phyloP scores from a whole-genome alignment of 495 filamentous ascomycete genomes.

The Extremus antarcticus region DNA sequence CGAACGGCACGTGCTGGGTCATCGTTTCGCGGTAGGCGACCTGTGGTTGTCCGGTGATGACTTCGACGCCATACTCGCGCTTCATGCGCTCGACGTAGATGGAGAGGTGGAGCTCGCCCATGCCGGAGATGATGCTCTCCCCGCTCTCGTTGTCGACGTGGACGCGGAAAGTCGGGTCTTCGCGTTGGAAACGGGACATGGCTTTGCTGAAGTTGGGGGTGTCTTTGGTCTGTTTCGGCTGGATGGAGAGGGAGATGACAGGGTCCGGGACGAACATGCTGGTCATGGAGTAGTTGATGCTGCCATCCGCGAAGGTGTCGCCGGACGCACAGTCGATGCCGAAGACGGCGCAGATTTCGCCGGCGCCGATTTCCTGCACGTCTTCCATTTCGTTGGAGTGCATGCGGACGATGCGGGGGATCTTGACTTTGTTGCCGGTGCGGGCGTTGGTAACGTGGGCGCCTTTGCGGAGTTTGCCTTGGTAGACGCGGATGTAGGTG shows the following conservation, averaged over 20 bases:
- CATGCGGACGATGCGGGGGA: constrained; percentile 97
- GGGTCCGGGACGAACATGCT: constrained; percentile 99
- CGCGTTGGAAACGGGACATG: constrained; percentile 96
- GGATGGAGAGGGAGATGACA: constrained; percentile 95
- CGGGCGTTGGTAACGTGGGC: constrained; percentile 87
- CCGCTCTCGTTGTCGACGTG: constrained; percentile 80
- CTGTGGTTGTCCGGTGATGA: constrained; percentile 88
- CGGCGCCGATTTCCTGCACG: constrained; percentile 77
- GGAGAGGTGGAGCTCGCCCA: constrained; percentile 95
- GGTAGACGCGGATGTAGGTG: constrained; percentile 98
- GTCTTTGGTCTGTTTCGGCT: constrained; percentile 89
- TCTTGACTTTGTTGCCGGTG: constrained; percentile 88
- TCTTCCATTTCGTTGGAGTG: constrained; percentile 99
- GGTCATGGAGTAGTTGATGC: constrained; percentile 88
- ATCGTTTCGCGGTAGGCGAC: constrained; percentile 98
- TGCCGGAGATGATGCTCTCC: constrained; percentile 95
- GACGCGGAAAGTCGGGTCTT: constrained; percentile 96
- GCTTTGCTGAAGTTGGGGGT: constrained; percentile 93
- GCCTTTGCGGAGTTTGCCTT: constrained; percentile 81
- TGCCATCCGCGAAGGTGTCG: constrained; percentile 95
- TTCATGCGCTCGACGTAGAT: constrained; percentile 98
- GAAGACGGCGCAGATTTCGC: constrained; percentile 98
- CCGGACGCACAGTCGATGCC: constrained; percentile 97
- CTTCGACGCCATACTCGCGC: constrained; percentile 93
- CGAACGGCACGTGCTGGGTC: constrained; percentile 62